Conservation (phyloP, 106 monocot species). For the Xerophyta viscosa region DNA sequence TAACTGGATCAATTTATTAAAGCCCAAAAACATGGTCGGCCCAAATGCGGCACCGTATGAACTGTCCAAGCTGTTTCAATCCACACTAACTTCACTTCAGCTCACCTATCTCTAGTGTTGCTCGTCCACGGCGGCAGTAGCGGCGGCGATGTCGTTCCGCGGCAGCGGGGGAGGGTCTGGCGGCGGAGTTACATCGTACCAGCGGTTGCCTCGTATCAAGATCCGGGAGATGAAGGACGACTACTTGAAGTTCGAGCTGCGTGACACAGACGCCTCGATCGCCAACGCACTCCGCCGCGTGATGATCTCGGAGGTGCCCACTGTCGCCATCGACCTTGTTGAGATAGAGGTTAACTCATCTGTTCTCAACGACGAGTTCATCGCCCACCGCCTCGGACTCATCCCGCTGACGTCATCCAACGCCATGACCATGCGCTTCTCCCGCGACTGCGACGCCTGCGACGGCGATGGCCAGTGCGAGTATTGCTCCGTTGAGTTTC, state of each 20-base stretch:
- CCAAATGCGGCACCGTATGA: no score
- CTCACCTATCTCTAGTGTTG: no score
- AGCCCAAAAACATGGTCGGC: no score
- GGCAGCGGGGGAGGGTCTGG: background rate
- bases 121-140: background rate
- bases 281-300: constrained; percentile 96
- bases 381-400: constrained; percentile 89
- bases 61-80: no score
- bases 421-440: constrained; percentile 94
- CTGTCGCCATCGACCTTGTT: constrained; percentile 91
- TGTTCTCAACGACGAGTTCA: constrained; percentile 98
- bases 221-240: constrained; percentile 88
- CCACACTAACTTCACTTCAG: no score
- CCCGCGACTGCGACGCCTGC: constrained; percentile 88
- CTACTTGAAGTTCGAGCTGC: constrained; percentile 90
- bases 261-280: constrained; percentile 81
- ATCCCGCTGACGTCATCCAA: constrained; percentile 61
- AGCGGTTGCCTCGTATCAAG: constrained; percentile 59
- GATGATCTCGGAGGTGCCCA: constrained; percentile 90
- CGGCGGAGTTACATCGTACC: constrained; percentile 39
- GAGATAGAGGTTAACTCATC: constrained; percentile 92
- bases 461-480: constrained; percentile 91
- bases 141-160: background rate
- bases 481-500: constrained; percentile 93
- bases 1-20: no score